Evolutionary conservation across 2,329 filamentous ascomycete species (phyloP), one percentile per base, ranked within the genome.

Genomic region (Coniochaeta ligniaria): DNA sequence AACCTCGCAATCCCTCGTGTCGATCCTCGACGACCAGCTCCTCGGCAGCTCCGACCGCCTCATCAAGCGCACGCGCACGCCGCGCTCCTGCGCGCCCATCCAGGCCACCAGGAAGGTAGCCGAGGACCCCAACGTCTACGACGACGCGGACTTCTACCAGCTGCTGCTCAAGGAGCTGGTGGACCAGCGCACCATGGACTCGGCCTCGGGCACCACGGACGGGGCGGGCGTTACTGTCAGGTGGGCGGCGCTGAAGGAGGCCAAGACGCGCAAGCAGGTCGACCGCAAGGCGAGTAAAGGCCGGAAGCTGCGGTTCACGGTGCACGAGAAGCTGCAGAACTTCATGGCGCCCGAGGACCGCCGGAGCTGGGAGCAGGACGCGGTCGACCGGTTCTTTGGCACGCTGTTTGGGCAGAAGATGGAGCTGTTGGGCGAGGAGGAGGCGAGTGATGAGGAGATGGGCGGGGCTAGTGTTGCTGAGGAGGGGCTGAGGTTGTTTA

Each of bases 271-370:
- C 75, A 90, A 91, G 71, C 84, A 88, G 33, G 90, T 98, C 5
- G 95, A 99, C 73, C 93, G 93, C 22, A 95, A 93, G 72, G 95
- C 95, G 0, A 96, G 91, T 72, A 98, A 98, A 76, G 95, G 95
- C 6, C 82, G 95, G 57, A 97, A 97, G 78, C 84, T 99, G 82
- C 83, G 92, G 43, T 99, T 94, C 75, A 95, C 91, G 17, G 92
- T 97, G 54, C 93, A 98, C 71, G 94, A 98, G 78, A 98, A 98
- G 79, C 75, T 99, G 70, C 91, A 96, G 77, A 97, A 97, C 74
- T 98, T 98, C 71, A 97, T 97, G 92, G 93, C 93, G 12, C 88
- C 92, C 0, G 92, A 97, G 72, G 90, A 96, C 71, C 81, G 91
- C 59, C 82, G 89, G 3, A 75, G 74, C 17, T 99, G 95, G 95